These are phyloP conservation scores for Xylaria venustula DNA, from an alignment of 495 filamentous ascomycete genomes.

Conservation along the genomic window DNA sequence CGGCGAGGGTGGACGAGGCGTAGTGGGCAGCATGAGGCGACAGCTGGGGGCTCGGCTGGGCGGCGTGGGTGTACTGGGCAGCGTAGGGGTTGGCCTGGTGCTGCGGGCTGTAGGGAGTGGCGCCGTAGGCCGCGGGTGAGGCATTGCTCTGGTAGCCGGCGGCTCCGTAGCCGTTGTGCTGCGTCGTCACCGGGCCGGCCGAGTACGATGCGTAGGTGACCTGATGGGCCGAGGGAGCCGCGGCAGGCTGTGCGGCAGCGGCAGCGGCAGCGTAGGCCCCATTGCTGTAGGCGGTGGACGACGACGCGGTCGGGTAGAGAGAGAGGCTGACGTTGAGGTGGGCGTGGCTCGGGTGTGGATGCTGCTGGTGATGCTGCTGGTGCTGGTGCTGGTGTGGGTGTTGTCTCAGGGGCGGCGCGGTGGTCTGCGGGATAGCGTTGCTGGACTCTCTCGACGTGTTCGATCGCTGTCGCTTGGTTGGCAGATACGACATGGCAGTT, in stretches of 20 bases:
- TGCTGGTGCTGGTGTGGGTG: too few species aligned
- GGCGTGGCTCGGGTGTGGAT: conserved; percentile 11
- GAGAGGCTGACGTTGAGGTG: conserved; percentile 11
- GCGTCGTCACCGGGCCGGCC: conserved; percentile 25
- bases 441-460: conserved; percentile 33
- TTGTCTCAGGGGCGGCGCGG: conserved; percentile 26
- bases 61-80: conserved; percentile 26
- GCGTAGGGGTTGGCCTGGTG: conserved; percentile 25
- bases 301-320: conserved; percentile 20
- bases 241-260: conserved; percentile 18
- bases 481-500: conserved; percentile 36
- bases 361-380: too few species aligned
- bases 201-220: conserved; percentile 27
- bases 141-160: conserved; percentile 22
- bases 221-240: conserved; percentile 20
- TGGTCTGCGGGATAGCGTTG: conserved; percentile 27
- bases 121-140: conserved; percentile 22
- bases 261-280: conserved; percentile 20
- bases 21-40: conserved; percentile 25
- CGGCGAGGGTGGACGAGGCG: conserved; percentile 16
- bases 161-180: conserved; percentile 24
- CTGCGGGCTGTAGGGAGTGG: conserved; percentile 28
- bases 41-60: conserved; percentile 26
- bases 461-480: conserved; percentile 36
- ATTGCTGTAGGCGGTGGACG: conserved; percentile 25